Base-by-base conservation (phyloP, 192 early-diverging fungal genomes). In the Diversispora eburnea region DNA sequence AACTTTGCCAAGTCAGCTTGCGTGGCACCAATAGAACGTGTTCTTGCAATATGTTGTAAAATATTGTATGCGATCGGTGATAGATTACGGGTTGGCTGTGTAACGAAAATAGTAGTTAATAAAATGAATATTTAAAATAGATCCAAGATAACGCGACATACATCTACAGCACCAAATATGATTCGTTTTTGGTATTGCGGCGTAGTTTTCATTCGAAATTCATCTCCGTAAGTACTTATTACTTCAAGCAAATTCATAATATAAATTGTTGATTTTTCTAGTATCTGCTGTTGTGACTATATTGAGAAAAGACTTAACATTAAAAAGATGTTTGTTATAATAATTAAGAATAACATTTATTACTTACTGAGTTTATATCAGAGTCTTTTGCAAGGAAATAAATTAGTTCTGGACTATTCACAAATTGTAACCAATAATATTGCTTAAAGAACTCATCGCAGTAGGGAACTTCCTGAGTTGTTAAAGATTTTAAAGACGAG, bases 1-100 rank as follows among this genome's bases (percentile, higher is more conserved):
- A 76, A 55, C 63, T 88, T 90, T 0, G 87, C 75, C 33, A 91
- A 67, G 15, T 89, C 86, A 7, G 77, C 76, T 74, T 88, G 88
- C 2, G 86, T 89, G 7, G 81, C 78, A 0, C 89, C 89, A 41
- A 77, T 19, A 5, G 76, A 77, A 41, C 89, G 78, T 5, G 67
- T 45, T 51, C 75, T 68, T 0, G 86, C 83, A 63, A 91, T 83
- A 8, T 67, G 39, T 45, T 80, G 75, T 0, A 90, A 70, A 25
- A 83, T 77, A 5, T 70, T 73, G 25, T 77, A 77, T 10, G 59
- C 77, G 76, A 67, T 80, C 15, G 49, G 46, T n/a, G 78, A 75
- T 15, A 73, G 70, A 17, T 42, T 51, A 3, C 76, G 65, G 3
- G 67, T 55, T 3, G 64, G 65, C 58, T 71, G 43, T 20, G 41